Evolutionary conservation across 345 rosid genomes (phyloP), one percentile per base, ranked within the genome.

Genomic region (Raphanus sativus): DNA sequence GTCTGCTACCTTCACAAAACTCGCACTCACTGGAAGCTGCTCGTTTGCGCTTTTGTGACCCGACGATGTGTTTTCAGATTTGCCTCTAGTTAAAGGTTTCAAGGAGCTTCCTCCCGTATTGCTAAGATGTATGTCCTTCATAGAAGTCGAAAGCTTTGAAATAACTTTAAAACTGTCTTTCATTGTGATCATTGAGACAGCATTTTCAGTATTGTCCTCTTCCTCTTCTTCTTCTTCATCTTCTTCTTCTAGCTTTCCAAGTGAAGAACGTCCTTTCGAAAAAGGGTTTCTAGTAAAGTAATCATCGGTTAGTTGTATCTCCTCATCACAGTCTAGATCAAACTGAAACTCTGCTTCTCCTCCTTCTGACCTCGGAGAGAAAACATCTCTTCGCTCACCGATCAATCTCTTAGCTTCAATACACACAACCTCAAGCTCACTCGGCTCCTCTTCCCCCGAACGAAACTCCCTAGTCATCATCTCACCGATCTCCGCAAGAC

Each of bases 401-500:
- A 89, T 81, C 78, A 87, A 63, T 82, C 88, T 87, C 87, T 86
- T 95, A 6, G 97, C 97, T 77, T 95, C 92, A 3, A 93, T 86
- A 72, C 98, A 95, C 59, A 91, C 80, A 71, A 89, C 88, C 90
- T 95, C 98, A 4, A 95, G 89, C 56, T 91, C 99, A 87, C 98
- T 95, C 8, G 99, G 99, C 77, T 91, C 97, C 86, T 92, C 98
- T 75, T 90, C 96, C 11, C 91, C 90, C 52, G 87, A 83, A 17
- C 86, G 96, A 67, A 91, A 93, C 70, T 93, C 97, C 64, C 99
- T 84, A 72, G 92, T 95, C 99, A 95, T 93, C 98, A 95, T 95
- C 86, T 95, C 99, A 71, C 98, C 99, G 72, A 95, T 95, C 85
- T 91, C 96, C 33, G 96, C 93, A 70, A 95, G 94, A 78, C 94